Base-by-base conservation (phyloP, 352 stramenopile species). In the Phytophthora palmivora region DNA sequence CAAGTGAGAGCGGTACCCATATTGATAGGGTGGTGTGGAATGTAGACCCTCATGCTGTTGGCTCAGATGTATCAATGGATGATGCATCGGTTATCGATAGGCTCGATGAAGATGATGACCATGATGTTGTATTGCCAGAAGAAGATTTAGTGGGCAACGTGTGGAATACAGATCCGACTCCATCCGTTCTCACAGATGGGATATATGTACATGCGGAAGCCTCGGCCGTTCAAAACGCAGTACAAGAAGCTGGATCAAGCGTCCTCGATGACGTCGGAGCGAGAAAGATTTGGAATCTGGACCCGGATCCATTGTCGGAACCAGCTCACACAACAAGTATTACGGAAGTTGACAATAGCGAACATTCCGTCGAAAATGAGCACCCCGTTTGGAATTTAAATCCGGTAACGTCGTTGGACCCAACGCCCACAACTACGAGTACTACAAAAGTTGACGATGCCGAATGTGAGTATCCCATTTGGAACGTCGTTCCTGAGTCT, bases 131-230 rank as follows among this genome's bases (percentile, higher is more conserved):
- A 55, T 6, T 4, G 11, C 19, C 44, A 18, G 30, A 43, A 8
- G 36, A 58, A 33, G 15, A 53, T 24, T 44, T 32, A 16, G 28
- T 46, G 2, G 33, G 56, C 19, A 36, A 38, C 4, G 58, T 15
- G 10, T 72, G 57, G 63, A 72, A 67, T 59, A 37, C 63, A 42
- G 37, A 67, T 54, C 49, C 44, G 10, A 67, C 1, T 8, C 14
- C 43, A 38, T 33, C 49, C 14, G 22, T 38, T 34, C 28, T n/a
- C 11, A 59, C 37, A 33, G 47, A 56, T 22, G 37, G 12, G 14
- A 61, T 50, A 4, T 15, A 26, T 3, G n/a, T 2, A 15, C 15
- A 51, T 44, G 18, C 24, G 18, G 37, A 21, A 5, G 32, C 30
- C 6, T 51, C 44, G 10, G 48, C 54, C 15, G 34, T n/a, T 16